Base-by-base conservation (phyloP, 23 red algal genomes). In the Rhodosorus marinus region DNA sequence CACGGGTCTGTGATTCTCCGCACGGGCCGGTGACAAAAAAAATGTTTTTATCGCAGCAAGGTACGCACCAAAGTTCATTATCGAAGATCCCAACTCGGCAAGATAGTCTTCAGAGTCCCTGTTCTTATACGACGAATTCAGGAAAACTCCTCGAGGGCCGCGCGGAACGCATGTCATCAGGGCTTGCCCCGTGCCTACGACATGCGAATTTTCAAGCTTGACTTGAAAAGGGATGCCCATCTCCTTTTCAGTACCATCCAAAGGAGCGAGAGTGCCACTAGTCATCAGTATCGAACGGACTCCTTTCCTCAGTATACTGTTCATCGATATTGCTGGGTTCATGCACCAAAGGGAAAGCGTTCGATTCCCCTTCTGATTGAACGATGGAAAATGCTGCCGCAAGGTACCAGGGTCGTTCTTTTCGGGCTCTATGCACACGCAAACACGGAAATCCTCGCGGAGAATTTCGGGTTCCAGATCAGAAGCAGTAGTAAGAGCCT, bases 321-420 rank as follows among this genome's bases (percentile, higher is more conserved):
- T 43, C 70, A 98, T 83, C 26, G 81, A 58, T 1, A 85, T 31
- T 26, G 60, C 34, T 40, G 90, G 61, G 54, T 59, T 67, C 20
- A 98, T 63, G 55, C 90, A 98, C 90, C 90, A 98, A 55, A 74
- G 86, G 20, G 66, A 74, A n/a, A 98, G 27, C 48, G 72, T 82
- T 17, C 38, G 38, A 11, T 43, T 43, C n/a, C n/a, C n/a, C n/a
- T n/a, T n/a, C n/a, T n/a, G n/a, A n/a, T n/a, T n/a, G n/a, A n/a
- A n/a, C n/a, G n/a, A n/a, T n/a, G n/a, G n/a, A n/a, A n/a, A n/a
- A n/a, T n/a, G n/a, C n/a, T n/a, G n/a, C n/a, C n/a, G n/a, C n/a
- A n/a, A n/a, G n/a, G n/a, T n/a, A n/a, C n/a, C n/a, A n/a, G n/a
- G n/a, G n/a, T n/a, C n/a, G n/a, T n/a, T n/a, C n/a, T n/a, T n/a